Conservation (phyloP, 768 basidiomycete genomes). For the Lepiota brunneoincarnata region DNA sequence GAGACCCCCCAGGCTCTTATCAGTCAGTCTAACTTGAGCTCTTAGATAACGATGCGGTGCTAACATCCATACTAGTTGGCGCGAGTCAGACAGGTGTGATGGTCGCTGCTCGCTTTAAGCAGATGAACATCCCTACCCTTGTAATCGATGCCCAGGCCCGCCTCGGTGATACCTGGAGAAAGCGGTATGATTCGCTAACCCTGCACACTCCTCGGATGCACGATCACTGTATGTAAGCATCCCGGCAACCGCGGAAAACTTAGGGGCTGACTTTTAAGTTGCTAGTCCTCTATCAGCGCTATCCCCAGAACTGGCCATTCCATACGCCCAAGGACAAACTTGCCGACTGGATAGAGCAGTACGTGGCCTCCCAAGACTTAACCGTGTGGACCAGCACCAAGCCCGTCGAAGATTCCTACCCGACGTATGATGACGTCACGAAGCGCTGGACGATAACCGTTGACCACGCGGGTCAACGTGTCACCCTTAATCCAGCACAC, state of each 20-base stretch:
- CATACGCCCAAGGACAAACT: constrained; percentile 7
- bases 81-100: not conserved
- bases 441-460: constrained; percentile 5
- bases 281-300: constrained; percentile 6
- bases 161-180: constrained; percentile 4
- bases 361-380: constrained; percentile 3
- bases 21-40: not conserved
- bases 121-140: constrained; percentile 7
- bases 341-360: constrained; percentile 9
- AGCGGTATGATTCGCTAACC: constrained; percentile 7
- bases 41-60: too few species aligned
- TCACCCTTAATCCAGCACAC: constrained; percentile 7
- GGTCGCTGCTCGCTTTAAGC: constrained; percentile 9
- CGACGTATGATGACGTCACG: not conserved
- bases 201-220: constrained; percentile 6
- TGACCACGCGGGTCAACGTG: constrained; percentile 1
- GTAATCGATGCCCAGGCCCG: constrained; percentile 5
- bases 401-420: not conserved
- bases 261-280: not conserved
- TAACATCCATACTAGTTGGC: not conserved
- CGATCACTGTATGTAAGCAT: constrained; percentile 4
- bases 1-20: constrained; percentile 3
- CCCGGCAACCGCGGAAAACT: not conserved
- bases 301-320: constrained; percentile 3
- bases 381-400: constrained; percentile 8